These are phyloP conservation scores for Kondoa subrosea DNA, from an alignment of 768 basidiomycete species.

Conservation along the genomic window DNA sequence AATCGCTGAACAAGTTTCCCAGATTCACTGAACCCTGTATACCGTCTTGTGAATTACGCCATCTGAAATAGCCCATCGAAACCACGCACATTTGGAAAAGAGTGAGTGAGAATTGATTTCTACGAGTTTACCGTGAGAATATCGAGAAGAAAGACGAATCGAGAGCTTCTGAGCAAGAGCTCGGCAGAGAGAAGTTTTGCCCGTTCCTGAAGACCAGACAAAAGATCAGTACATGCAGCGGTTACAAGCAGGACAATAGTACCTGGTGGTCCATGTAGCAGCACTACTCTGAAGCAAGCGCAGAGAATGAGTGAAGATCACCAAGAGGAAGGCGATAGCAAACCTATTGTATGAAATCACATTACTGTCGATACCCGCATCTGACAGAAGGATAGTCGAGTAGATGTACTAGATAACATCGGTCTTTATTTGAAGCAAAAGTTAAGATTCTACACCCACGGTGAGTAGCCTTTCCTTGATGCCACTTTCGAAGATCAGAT, in stretches of 20 bases:
- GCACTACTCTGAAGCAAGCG: constrained; percentile 42
- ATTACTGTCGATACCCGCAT: constrained; percentile 45
- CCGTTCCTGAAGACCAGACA: constrained; percentile 34
- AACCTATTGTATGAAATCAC: constrained; percentile 83
- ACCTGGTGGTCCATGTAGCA: constrained; percentile 91
- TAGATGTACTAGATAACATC: constrained; percentile 49
- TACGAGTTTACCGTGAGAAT: constrained; percentile 66
- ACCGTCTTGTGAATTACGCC: neutral
- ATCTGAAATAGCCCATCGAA: no score
- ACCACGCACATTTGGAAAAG: constrained; percentile 59
- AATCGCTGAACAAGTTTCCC: constrained; percentile 92
- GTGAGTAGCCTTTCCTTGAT: constrained; percentile 77
- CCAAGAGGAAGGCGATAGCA: constrained; percentile 8
- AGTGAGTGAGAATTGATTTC: constrained; percentile 98
- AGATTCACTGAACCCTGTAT: constrained; percentile 63
- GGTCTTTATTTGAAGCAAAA: neutral
- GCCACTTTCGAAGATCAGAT: constrained; percentile 61
- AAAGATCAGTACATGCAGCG: no score
- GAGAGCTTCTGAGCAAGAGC: constrained; percentile 90
- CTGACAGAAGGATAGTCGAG: constrained; percentile 80
- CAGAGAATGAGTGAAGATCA: neutral
- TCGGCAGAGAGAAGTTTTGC: constrained; percentile 86
- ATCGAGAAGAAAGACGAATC: constrained; percentile 71
- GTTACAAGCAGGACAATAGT: no score
- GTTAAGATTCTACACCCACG: neutral